Base-by-base conservation (phyloP, 1,284 basidiomycete genomes). In the Phellopilus nigrolimitatus region DNA sequence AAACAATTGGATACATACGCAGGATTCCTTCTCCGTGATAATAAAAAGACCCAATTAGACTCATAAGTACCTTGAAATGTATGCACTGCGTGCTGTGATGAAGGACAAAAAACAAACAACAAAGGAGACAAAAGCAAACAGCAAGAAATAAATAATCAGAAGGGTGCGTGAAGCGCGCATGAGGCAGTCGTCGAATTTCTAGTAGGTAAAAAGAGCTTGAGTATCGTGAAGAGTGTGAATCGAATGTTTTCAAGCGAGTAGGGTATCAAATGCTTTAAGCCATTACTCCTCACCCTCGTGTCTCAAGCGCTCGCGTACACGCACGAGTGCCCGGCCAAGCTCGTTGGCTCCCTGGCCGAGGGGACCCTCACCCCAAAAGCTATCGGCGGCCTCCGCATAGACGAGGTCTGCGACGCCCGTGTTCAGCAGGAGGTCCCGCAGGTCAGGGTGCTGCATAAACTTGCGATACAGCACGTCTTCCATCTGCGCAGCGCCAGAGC, bases 401-500 rank as follows among this genome's bases (percentile, higher is more conserved):
- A 82, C 59, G 36, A 86, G 65, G 7, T 68, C 66, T 2, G 67
- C 64, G 13, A 70, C 55, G 2, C 71, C 74, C 2, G 82, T 83
- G 25, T 64, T 58, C 15, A 80, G 61, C 6, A 86, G 68, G 54
- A 74, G 58, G 30, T 54, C 48, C 19, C 75, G 70, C 43, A 85
- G 59, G 10, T 69, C 60, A 1, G 70, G 66, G 59, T 87, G 78
- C 65, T 86, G 84, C 37, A 70, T 70, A 60, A 87, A 79, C 59
- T 87, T 88, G 49, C 70, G 57, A 54, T 74, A 72, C 51, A 85
- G 58, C 21, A 78, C 80, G 2, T 80, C 75, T 46, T 82, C 76
- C 73, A 83, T 74, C 82, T 84, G 43, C 4, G 39, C 34, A 54
- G 57, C n/a, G 44, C 42, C 48, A 21, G 39, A 15, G 21, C 38